Base-by-base conservation (phyloP, 192 early-diverging fungal species). In the Jimgerdemannia flammicorona region DNA sequence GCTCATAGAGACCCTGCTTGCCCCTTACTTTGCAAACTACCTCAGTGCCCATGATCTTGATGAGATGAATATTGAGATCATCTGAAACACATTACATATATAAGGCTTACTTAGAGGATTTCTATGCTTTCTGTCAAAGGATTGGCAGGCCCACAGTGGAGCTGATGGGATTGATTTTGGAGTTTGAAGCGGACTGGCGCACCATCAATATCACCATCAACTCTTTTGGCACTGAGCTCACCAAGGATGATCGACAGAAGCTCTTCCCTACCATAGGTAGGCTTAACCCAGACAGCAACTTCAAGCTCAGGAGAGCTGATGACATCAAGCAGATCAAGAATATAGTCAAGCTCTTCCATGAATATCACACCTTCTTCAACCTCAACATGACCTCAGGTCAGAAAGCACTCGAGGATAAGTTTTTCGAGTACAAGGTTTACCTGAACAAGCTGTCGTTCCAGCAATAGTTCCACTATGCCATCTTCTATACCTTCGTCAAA, bases 61-160 rank as follows among this genome's bases (percentile, higher is more conserved):
- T 80, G 98, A 99, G 86, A 89, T 99, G 81, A 99, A 99, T 84
- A 99, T 99, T 87, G 98, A 99, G 80, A 99, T 99, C 72, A 99
- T 99, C 80, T 91, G 98, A 75, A 99, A 99, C 87, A 99, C 96
- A 3, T 89, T 99, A n/a, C n/a, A n/a, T n/a, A 54, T 96, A 99
- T 88, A 98, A 98, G 83, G 96, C 97, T 14, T 99, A 99, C 74
- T 81, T 99, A 76, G 97, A 99, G 84, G 98, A 99, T 83, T 99
- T 99, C 83, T 94, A 97, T 84, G 77, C 84, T 14, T 99, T 95
- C 83, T 97, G 96, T 78, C 87, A 91, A 72, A 74, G 74, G 3
- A 81, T 99, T 20, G 96, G 93, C 67, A 93, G 91, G 11, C 87
- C 91, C 4, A 99, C 98, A 3, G 92, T 89, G 14, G 92, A 97